Conservation (phyloP, 1,284 basidiomycete species). For the Erythrobasidium hasegawianum region DNA sequence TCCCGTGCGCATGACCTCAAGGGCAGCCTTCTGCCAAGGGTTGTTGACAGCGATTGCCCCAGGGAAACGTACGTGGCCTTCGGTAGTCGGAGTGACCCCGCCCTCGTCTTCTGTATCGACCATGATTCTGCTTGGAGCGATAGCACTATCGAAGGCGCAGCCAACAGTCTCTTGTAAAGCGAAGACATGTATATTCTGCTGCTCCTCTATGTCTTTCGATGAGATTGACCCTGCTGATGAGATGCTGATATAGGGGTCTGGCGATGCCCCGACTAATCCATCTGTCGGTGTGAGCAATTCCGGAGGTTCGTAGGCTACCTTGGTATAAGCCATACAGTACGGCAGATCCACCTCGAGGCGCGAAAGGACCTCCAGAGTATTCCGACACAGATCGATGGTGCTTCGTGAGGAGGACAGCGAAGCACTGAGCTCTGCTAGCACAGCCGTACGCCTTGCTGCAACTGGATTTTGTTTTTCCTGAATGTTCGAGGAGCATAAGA, state of each 20-base stretch:
- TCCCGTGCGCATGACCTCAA: conserved; percentile 18
- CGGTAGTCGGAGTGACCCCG: not conserved
- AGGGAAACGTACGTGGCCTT: not conserved
- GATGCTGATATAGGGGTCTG: conserved; percentile 20
- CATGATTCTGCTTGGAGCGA: conserved; percentile 23
- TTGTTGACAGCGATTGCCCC: not conserved
- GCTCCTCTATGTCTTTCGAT: conserved; percentile 19
- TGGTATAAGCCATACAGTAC: conserved; percentile 30
- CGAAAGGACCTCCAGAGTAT: conserved; percentile 26
- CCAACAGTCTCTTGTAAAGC: conserved; percentile 36
- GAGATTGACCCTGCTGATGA: conserved; percentile 31
- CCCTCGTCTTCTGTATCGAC: conserved; percentile 31
- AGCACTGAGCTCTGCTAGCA: conserved; percentile 27
- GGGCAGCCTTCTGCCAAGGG: conserved; percentile 28
- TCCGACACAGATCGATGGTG: conserved; percentile 34
- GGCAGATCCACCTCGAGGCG: conserved; percentile 28
- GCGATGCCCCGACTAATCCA: not conserved
- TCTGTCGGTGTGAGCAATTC: conserved; percentile 15
- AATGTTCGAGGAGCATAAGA: too few relatives aligned
- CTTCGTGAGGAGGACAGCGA: conserved; percentile 16
- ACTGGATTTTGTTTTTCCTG: conserved; percentile 4
- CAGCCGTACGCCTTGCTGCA: conserved; percentile 14
- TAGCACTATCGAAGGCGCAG: conserved; percentile 29
- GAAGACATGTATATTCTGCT: conserved; percentile 31
- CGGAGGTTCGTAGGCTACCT: conserved; percentile 25